Conservation (phyloP, 192 early-diverging fungal species). For the Globomyces pollinis-pini region DNA sequence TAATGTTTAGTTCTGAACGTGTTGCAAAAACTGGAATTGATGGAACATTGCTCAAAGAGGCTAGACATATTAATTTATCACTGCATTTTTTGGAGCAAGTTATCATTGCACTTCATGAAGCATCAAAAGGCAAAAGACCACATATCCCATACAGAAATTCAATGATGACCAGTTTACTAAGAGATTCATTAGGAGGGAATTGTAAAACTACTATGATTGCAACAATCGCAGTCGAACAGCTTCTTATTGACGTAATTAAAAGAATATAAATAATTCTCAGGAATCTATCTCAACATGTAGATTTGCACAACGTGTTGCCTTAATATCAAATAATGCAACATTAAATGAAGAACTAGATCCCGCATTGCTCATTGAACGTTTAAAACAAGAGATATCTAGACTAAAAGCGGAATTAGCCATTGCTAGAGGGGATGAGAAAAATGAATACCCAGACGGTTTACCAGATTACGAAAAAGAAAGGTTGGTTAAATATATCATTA, state of each 20-base stretch:
- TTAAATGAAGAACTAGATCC: conserved; percentile 59
- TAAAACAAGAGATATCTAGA: conserved; percentile 41
- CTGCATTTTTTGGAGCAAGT: conserved; percentile 60
- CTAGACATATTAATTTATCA: conserved; percentile 53
- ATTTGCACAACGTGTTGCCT: conserved; percentile 54
- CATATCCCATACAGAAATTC: conserved; percentile 58
- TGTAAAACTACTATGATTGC: conserved; percentile 60
- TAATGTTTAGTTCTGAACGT: conserved; percentile 57
- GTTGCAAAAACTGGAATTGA: conserved; percentile 44
- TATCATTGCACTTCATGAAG: conserved; percentile 55
- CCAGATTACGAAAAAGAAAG: conserved; percentile 47
- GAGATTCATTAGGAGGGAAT: conserved; percentile 55
- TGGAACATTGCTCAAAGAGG: conserved; percentile 51
- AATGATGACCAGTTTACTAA: conserved; percentile 54
- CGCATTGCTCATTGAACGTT: conserved; percentile 36
- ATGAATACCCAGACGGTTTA: conserved; percentile 38
- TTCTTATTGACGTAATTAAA: conserved; percentile 51
- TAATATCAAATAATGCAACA: conserved; percentile 43
- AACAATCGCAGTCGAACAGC: conserved; percentile 47
- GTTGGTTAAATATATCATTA: background rate
- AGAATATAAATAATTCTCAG: conserved; percentile 12
- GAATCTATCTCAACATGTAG: conserved; percentile 62
- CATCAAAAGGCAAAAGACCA: conserved; percentile 37
- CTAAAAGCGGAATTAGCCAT: conserved; percentile 50
- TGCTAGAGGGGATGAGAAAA: conserved; percentile 33